A percentile compares a stretch with the other conserved stretches of the same genome.
These are phyloP conservation scores for Peniophora sp. DNA, from an alignment of 1,284 basidiomycete species.

Conservation along the genomic window DNA sequence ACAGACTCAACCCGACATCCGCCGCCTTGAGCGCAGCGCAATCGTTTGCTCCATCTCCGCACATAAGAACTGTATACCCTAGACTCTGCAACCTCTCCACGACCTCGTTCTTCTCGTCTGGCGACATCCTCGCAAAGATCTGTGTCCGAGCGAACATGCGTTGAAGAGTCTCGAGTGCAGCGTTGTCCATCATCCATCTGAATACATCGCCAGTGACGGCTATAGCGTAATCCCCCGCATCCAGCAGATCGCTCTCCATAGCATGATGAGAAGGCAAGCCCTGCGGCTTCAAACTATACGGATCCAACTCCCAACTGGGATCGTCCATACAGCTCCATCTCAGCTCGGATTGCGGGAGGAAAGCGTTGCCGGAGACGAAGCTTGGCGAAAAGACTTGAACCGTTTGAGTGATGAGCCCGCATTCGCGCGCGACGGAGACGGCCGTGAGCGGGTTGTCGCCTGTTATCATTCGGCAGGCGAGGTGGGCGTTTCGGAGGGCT, in stretches of 20 bases:
- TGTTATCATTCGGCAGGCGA: slow-evolving; percentile 97
- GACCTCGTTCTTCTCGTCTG: slow-evolving; percentile 98
- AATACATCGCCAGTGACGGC: slow-evolving; percentile 97
- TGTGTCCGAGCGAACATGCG: slow-evolving; percentile 99
- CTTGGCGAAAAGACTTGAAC: slow-evolving; percentile 88
- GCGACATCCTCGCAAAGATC: slow-evolving; percentile 98
- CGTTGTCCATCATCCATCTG: slow-evolving; percentile 97
- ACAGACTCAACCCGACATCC: slow-evolving; percentile 94
- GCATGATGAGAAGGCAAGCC: slow-evolving; percentile 57
- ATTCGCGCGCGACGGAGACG: slow-evolving; percentile 95
- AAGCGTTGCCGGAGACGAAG: slow-evolving; percentile 72
- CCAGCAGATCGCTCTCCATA: slow-evolving; percentile 61
- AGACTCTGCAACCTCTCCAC: slow-evolving; percentile 90
- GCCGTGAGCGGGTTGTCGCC: slow-evolving; percentile 97
- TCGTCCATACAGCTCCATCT: slow-evolving; percentile 96
- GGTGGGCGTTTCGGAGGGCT: slow-evolving; percentile 81
- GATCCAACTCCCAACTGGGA: slow-evolving; percentile 76
- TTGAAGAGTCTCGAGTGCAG: slow-evolving; percentile 88
- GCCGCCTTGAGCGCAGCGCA: slow-evolving; percentile 98
- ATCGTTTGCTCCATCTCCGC: slow-evolving; percentile 98
- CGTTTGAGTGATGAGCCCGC: slow-evolving; percentile 82
- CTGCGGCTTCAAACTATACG: slow-evolving; percentile 80
- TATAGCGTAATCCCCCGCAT: slow-evolving; percentile 86
- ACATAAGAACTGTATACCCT: slow-evolving; percentile 97
- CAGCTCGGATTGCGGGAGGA: slow-evolving; percentile 60